phyloP scores from a whole-genome alignment of 2,329 filamentous ascomycete genomes.

The Geosmithia morbida region DNA sequence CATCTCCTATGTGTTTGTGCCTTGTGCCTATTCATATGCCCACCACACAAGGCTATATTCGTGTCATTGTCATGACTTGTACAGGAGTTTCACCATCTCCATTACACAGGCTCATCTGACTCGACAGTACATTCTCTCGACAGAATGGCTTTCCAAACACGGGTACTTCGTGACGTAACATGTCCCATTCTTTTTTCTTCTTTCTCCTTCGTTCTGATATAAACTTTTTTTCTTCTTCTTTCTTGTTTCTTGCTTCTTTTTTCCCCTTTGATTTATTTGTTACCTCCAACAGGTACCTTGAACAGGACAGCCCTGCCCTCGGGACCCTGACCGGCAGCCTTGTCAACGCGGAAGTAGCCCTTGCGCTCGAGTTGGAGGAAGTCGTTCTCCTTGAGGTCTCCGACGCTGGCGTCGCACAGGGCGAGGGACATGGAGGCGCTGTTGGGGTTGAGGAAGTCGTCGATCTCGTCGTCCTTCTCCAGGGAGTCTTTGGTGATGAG shows the following conservation, averaged over 20 bases:
- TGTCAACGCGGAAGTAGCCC: conserved; percentile 82
- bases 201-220: too few relatives aligned
- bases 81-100: too few relatives aligned
- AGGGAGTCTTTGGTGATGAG: conserved; percentile 91
- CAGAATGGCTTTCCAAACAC: too few relatives aligned
- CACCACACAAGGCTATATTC: too few relatives aligned
- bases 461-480: conserved; percentile 72
- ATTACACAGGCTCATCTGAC: too few relatives aligned
- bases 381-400: conserved; percentile 66
- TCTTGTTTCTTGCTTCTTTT: background rate
- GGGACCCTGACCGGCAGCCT: conserved; percentile 31
- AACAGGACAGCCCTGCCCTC: conserved; percentile 33
- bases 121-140: too few relatives aligned
- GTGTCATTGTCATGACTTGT: too few relatives aligned
- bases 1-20: too few relatives aligned
- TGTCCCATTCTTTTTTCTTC: background rate
- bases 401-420: conserved; percentile 68
- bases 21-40: too few relatives aligned
- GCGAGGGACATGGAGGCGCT: conserved; percentile 65
- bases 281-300: conserved; percentile 39
- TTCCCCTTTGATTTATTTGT: conserved; percentile 9
- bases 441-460: conserved; percentile 65
- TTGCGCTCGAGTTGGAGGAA: conserved; percentile 93
- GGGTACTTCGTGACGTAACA: background rate
- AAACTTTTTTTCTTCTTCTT: too few relatives aligned